phyloP scores from a whole-genome alignment of 208 protist species.

The Willaertia magna region DNA sequence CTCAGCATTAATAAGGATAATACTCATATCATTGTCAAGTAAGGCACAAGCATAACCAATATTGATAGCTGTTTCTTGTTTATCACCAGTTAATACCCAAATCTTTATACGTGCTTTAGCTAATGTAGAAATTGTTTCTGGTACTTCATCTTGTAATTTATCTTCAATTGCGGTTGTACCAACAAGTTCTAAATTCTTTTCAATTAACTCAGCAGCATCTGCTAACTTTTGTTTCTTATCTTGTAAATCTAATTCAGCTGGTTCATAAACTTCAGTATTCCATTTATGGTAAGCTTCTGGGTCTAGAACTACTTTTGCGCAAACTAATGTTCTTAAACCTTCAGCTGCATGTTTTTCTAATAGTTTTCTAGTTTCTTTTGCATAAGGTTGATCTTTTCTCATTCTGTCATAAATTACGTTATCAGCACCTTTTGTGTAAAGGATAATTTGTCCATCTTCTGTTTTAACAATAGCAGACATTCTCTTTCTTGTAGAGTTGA shows the following conservation, averaged over 20 bases:
- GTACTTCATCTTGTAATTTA: slow-evolving; percentile 47
- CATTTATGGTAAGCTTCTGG: not conserved
- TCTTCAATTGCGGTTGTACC: slow-evolving; percentile 62
- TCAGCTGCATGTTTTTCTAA: not conserved
- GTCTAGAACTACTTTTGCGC: not conserved
- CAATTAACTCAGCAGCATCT: slow-evolving; percentile 27
- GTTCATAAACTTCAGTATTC: not conserved
- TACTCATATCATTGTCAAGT: slow-evolving; percentile 6
- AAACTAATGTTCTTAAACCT: slow-evolving; percentile 29
- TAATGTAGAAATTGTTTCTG: slow-evolving; percentile 37
- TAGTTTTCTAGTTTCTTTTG: not conserved
- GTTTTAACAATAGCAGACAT: slow-evolving; percentile 42
- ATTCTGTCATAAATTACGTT: slow-evolving; percentile 24
- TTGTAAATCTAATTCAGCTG: not conserved
- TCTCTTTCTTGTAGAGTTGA: slow-evolving; percentile 63
- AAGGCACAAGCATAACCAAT: slow-evolving; percentile 35
- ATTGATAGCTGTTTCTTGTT: slow-evolving; percentile 56
- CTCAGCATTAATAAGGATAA: not conserved
- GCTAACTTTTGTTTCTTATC: not conserved
- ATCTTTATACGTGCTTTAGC: slow-evolving; percentile 39
- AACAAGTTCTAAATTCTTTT: slow-evolving; percentile 39
- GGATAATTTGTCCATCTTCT: not conserved
- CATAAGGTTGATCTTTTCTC: not conserved
- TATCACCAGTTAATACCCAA: slow-evolving; percentile 70
- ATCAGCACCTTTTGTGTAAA: slow-evolving; percentile 39